Conservation (phyloP, 2,329 filamentous ascomycete species). For the Hypocreales sp. region DNA sequence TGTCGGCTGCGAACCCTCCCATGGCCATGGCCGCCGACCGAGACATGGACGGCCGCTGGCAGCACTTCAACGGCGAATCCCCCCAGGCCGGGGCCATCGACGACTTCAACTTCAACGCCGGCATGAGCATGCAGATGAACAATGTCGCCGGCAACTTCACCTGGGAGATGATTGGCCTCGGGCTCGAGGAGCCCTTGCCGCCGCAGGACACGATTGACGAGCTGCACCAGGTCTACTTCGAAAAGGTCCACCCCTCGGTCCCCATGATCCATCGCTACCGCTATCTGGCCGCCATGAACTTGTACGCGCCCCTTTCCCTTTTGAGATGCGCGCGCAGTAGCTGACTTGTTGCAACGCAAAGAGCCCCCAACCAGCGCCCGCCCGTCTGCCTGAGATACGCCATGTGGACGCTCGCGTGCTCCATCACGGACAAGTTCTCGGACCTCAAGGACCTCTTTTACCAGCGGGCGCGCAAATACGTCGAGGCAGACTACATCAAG, state of each 20-base stretch:
- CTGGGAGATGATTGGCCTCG: constrained; percentile 61
- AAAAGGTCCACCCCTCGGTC: constrained; percentile 71
- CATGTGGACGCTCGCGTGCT: constrained; percentile 91
- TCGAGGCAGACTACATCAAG: constrained; percentile 79
- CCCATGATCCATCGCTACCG: constrained; percentile 84
- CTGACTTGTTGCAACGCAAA: constrained; percentile 10
- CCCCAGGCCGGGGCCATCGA: constrained; percentile 32
- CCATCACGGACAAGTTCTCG: constrained; percentile 66
- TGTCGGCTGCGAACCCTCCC: constrained; percentile 25
- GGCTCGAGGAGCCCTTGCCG: constrained; percentile 42
- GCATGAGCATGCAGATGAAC: constrained; percentile 33
- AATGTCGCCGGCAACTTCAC: constrained; percentile 44
- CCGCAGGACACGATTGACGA: constrained; percentile 59
- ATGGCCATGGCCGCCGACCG: constrained; percentile 30
- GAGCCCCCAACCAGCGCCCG: constrained; percentile 68
- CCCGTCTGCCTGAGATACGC: constrained; percentile 82
- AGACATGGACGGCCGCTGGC: constrained; percentile 36
- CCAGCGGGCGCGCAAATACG: constrained; percentile 73
- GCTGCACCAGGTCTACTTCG: constrained; percentile 78
- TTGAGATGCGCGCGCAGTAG: background rate
- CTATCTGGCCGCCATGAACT: constrained; percentile 76
- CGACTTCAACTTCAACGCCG: constrained; percentile 41
- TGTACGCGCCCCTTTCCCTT: constrained; percentile 29
- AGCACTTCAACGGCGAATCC: constrained; percentile 38
- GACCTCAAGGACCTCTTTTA: constrained; percentile 81